A percentile compares a stretch with the other conserved stretches of the same genome.
phyloP scores from a whole-genome alignment of 768 basidiomycete species.

The Lentinula aciculospora region DNA sequence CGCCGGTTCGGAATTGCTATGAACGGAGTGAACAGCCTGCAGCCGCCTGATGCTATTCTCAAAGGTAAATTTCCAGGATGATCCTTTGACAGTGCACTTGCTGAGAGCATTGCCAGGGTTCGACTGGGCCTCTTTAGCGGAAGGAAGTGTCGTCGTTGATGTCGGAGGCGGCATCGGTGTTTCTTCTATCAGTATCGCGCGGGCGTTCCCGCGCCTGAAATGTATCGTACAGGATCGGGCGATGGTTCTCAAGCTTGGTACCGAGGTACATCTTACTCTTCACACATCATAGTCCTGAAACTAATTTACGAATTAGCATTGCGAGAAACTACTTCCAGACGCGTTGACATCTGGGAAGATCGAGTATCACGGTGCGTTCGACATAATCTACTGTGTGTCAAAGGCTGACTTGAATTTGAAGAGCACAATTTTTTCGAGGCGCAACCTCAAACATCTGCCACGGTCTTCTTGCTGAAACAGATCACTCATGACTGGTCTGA shows the following conservation, averaged over 20 bases:
- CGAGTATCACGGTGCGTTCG: neutral
- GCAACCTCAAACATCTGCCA: slow-evolving; percentile 19
- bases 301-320: neutral
- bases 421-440: slow-evolving; percentile 19
- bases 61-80: neutral
- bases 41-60: slow-evolving; percentile 5
- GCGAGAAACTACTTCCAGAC: slow-evolving; percentile 6
- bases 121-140: slow-evolving; percentile 14
- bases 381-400: neutral
- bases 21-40: slow-evolving; percentile 1
- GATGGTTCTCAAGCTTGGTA: slow-evolving; percentile 6
- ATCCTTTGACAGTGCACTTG: neutral
- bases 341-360: slow-evolving; percentile 4
- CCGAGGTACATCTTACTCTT: slow-evolving; percentile 3
- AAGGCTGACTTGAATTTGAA: neutral
- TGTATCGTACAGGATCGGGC: slow-evolving; percentile 14
- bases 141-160: slow-evolving; percentile 11
- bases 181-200: slow-evolving; percentile 10
- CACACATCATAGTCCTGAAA: neutral
- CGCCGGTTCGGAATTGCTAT: slow-evolving; percentile 4
- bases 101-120: slow-evolving; percentile 10
- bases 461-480: slow-evolving; percentile 22
- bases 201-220: slow-evolving; percentile 6
- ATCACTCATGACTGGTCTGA: slow-evolving; percentile 29
- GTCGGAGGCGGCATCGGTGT: slow-evolving; percentile 17